phyloP scores from a whole-genome alignment of 805 yeast genomes.

The Cyberlindnera nakhonratchasimensis region DNA sequence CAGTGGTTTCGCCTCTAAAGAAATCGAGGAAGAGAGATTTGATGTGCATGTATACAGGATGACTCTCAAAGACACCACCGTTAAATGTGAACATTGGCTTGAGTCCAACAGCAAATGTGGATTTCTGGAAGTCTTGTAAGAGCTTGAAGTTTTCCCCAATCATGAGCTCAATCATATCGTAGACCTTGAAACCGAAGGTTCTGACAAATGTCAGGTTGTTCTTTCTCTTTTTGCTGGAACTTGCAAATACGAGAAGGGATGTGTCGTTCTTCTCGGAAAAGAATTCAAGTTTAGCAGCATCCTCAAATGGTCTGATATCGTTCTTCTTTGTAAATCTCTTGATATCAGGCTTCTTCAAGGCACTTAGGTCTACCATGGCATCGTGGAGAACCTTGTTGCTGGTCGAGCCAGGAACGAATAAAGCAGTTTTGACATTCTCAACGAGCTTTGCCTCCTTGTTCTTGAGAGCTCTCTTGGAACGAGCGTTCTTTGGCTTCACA shows the following conservation, averaged over 20 bases:
- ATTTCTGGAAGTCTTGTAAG: slow-evolving; percentile 72
- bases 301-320: slow-evolving; percentile 91
- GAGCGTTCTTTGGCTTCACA: slow-evolving; percentile 85
- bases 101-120: slow-evolving; percentile 81
- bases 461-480: slow-evolving; percentile 91
- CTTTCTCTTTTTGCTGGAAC: slow-evolving; percentile 88
- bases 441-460: slow-evolving; percentile 83
- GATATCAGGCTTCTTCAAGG: slow-evolving; percentile 85
- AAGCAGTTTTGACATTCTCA: slow-evolving; percentile 86
- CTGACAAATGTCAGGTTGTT: slow-evolving; percentile 84
- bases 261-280: slow-evolving; percentile 93
- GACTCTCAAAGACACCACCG: slow-evolving; percentile 86
- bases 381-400: slow-evolving; percentile 79
- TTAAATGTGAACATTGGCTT: slow-evolving; percentile 94
- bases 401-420: slow-evolving; percentile 87
- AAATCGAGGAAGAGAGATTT: slow-evolving; percentile 89
- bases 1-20: slow-evolving; percentile 80
- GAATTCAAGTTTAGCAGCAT: slow-evolving; percentile 77
- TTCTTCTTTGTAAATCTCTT: slow-evolving; percentile 88
- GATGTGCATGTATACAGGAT: slow-evolving; percentile 79
- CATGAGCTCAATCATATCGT: slow-evolving; percentile 90
- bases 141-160: slow-evolving; percentile 67
- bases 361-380: slow-evolving; percentile 82
- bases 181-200: slow-evolving; percentile 85
- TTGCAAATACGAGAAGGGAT: slow-evolving; percentile 74